Conservation (phyloP, 2,329 filamentous ascomycete species). For the Calonectria pseudoreteaudii region DNA sequence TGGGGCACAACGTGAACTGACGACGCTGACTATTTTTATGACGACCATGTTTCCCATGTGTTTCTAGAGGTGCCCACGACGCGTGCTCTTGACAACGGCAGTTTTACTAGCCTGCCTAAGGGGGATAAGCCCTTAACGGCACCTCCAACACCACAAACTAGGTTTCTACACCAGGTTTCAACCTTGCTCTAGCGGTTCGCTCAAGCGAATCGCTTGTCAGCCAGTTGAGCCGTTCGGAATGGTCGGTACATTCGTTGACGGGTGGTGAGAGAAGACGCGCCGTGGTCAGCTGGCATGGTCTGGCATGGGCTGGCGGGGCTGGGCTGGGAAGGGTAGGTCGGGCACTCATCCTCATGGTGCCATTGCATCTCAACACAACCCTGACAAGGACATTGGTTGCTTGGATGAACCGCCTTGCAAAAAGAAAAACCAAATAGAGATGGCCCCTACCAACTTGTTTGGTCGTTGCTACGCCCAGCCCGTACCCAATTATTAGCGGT, state of each 20-base stretch:
- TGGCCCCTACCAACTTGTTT: not conserved
- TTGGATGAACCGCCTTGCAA: not conserved
- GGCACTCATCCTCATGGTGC: not conserved
- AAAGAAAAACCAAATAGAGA: conserved; percentile 6
- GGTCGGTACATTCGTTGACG: conserved; percentile 3
- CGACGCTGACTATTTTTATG: not conserved
- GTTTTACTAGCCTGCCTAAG: not conserved
- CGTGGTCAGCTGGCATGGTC: conserved; percentile 1
- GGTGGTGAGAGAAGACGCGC: conserved; percentile 2
- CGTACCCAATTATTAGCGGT: not conserved
- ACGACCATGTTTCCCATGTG: conserved; percentile 1
- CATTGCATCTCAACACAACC: not conserved
- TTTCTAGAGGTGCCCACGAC: conserved; percentile 2
- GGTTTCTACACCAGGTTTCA: conserved; percentile 5
- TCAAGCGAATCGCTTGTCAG: not conserved
- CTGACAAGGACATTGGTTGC: conserved; percentile 5
- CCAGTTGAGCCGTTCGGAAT: not conserved
- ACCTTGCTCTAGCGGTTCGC: conserved; percentile 1
- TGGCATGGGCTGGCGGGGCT: conserved; percentile 7
- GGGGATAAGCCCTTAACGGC: not conserved
- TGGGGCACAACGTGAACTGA: not conserved
- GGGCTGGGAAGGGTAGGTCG: conserved; percentile 2
- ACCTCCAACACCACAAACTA: not conserved
- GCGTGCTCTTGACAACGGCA: conserved; percentile 8
- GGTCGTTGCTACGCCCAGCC: not conserved